phyloP scores from a whole-genome alignment of 2,329 filamentous ascomycete genomes.

The Sclerotinia sclerotiorum region DNA sequence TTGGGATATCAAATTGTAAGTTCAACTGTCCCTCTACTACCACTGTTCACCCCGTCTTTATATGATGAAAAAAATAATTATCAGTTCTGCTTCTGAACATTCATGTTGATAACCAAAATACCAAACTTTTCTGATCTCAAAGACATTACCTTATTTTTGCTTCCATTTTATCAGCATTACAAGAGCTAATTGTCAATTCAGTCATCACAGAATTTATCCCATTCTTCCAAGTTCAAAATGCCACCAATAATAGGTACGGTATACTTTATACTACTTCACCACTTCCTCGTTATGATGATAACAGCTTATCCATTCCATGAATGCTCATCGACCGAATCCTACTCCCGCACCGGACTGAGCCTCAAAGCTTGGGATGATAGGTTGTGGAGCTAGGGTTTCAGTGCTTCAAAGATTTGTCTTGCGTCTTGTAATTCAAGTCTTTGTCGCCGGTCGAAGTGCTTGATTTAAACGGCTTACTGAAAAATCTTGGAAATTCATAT shows the following conservation, averaged over 20 bases:
- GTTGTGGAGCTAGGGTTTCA: constrained; percentile 75
- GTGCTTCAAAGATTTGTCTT: constrained; percentile 51
- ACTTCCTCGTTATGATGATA: constrained; percentile 51
- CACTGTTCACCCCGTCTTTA: constrained; percentile 37
- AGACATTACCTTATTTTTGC: constrained; percentile 23
- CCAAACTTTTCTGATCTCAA: constrained; percentile 60
- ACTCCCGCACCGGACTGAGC: constrained; percentile 67
- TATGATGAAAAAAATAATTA: constrained; percentile 65
- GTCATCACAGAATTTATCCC: not conserved
- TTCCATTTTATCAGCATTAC: not conserved
- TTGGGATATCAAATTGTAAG: not conserved
- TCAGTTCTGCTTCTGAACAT: constrained; percentile 76
- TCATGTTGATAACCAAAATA: constrained; percentile 63
- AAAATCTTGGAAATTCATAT: constrained; percentile 3
- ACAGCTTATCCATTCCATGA: constrained; percentile 78
- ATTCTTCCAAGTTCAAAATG: not conserved
- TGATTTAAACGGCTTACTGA: constrained; percentile 56
- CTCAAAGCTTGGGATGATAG: constrained; percentile 57
- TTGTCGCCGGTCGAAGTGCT: constrained; percentile 59
- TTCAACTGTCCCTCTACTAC: not conserved
- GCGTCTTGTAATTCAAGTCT: constrained; percentile 57
- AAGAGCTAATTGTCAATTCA: constrained; percentile 18
- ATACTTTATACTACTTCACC: constrained; percentile 24
- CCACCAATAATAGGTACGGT: constrained; percentile 27
- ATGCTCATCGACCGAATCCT: constrained; percentile 65